Percentiles rank a stretch among this genome's conserved stretches.
phyloP scores from a whole-genome alignment of 768 basidiomycete genomes.

The Calocybe gangraenosa region DNA sequence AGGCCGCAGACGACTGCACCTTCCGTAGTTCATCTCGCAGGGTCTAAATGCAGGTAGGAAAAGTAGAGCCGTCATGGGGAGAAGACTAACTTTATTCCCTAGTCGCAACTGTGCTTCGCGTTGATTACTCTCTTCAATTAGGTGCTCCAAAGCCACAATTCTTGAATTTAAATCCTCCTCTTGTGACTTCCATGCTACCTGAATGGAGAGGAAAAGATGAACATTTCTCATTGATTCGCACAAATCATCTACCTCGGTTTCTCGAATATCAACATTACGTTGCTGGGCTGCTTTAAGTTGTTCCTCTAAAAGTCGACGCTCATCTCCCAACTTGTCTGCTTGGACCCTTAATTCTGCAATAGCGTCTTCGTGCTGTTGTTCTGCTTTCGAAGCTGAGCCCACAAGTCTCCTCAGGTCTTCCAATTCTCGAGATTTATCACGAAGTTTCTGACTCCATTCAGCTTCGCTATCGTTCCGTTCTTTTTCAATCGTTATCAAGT shows the following conservation, averaged over 20 bases:
- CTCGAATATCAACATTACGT: conserved; percentile 44
- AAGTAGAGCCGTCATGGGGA: background rate
- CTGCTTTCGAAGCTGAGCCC: conserved; percentile 51
- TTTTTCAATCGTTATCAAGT: conserved; percentile 62
- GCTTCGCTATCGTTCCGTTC: conserved; percentile 87
- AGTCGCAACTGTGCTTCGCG: conserved; percentile 67
- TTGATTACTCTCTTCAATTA: conserved; percentile 68
- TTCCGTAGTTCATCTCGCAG: conserved; percentile 93
- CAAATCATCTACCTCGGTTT: conserved; percentile 59
- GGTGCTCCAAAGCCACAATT: conserved; percentile 52
- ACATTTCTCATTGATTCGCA: background rate
- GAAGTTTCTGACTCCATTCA: conserved; percentile 83
- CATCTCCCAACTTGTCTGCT: conserved; percentile 47
- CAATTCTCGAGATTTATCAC: conserved; percentile 71
- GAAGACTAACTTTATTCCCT: conserved; percentile 66
- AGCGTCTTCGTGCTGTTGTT: conserved; percentile 54
- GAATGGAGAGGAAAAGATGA: conserved; percentile 2
- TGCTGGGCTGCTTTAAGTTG: conserved; percentile 54
- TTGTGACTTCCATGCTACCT: conserved; percentile 32
- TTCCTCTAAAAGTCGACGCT: conserved; percentile 42
- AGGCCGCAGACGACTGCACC: conserved; percentile 87
- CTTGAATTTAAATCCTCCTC: conserved; percentile 46
- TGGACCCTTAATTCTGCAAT: conserved; percentile 48
- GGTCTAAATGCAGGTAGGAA: conserved; percentile 41
- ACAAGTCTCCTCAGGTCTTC: conserved; percentile 65